Evolutionary conservation across 2,329 filamentous ascomycete genomes (phyloP).

Genomic region (Clonostachys byssicola): DNA sequence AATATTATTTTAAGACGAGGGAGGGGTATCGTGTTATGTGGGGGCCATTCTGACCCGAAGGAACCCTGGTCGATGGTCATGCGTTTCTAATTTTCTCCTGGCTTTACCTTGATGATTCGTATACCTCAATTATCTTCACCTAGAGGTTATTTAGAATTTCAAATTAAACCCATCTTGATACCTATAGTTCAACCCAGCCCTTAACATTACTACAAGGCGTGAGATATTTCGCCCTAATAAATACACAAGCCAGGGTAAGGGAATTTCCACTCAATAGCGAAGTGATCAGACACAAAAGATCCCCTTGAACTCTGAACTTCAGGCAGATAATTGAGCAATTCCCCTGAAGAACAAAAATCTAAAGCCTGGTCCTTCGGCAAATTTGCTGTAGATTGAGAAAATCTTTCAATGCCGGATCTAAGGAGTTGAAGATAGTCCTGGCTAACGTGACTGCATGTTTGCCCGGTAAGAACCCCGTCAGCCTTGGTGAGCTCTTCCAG

Average conservation of each 20-base stretch:
- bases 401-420: conserved; percentile 13
- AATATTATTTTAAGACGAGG: no score
- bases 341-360: neutral
- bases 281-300: conserved; percentile 48
- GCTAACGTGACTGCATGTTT: conserved; percentile 22
- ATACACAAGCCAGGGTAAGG: conserved; percentile 14
- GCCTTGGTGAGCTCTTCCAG: conserved; percentile 14
- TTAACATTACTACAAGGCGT: no score
- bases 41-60: no score
- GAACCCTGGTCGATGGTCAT: no score
- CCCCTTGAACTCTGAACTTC: conserved; percentile 15
- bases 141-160: no score
- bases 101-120: no score
- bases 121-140: no score
- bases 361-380: neutral
- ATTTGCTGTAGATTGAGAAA: conserved; percentile 3
- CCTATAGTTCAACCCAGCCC: no score
- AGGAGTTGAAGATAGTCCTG: conserved; percentile 17
- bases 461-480: conserved; percentile 7
- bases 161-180: no score
- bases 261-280: conserved; percentile 54
- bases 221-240: no score
- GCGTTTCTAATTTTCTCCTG: no score
- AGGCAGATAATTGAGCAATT: conserved; percentile 27
- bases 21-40: no score